Conservation (phyloP, 495 filamentous ascomycete genomes). For the Apodospora peruviana region DNA sequence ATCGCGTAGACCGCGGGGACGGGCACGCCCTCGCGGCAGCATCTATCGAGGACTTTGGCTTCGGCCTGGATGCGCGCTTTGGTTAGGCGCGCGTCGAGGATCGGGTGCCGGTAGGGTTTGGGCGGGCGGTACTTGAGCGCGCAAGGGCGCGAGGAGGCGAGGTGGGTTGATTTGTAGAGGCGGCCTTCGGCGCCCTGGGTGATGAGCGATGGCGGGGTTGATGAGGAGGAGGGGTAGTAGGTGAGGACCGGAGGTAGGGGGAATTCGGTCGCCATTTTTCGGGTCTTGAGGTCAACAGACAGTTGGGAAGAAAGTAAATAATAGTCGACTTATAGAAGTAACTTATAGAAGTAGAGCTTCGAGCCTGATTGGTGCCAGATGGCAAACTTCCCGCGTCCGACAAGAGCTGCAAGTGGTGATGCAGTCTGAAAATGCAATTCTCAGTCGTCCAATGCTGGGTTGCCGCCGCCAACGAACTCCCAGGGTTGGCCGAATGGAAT, state of each 20-base stretch:
- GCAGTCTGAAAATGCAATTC: background rate
- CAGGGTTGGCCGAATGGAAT: no score
- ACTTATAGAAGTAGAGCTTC: no score
- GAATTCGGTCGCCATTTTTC: conserved; percentile 22
- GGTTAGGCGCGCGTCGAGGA: conserved; percentile 81
- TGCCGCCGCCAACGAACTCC: no score
- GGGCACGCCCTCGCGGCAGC: conserved; percentile 65
- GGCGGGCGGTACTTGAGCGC: conserved; percentile 90
- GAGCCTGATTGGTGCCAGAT: conserved; percentile 2
- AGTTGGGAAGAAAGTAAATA: no score
- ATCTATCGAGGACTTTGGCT: conserved; percentile 73
- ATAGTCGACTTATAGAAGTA: no score
- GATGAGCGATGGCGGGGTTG: conserved; percentile 55
- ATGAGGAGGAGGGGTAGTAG: conserved; percentile 56
- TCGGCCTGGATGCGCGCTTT: conserved; percentile 81
- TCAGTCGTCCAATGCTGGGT: no score
- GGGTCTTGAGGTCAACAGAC: background rate
- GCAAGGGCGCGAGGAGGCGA: conserved; percentile 59
- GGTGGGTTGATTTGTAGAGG: conserved; percentile 81
- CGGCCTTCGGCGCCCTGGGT: conserved; percentile 94
- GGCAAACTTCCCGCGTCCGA: background rate
- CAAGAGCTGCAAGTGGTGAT: background rate
- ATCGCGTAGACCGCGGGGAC: conserved; percentile 74
- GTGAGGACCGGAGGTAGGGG: conserved; percentile 58
- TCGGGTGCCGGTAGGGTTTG: conserved; percentile 89